Evolutionary conservation across 2,329 filamentous ascomycete species (phyloP).

Genomic region (Stromatinia cepivora): DNA sequence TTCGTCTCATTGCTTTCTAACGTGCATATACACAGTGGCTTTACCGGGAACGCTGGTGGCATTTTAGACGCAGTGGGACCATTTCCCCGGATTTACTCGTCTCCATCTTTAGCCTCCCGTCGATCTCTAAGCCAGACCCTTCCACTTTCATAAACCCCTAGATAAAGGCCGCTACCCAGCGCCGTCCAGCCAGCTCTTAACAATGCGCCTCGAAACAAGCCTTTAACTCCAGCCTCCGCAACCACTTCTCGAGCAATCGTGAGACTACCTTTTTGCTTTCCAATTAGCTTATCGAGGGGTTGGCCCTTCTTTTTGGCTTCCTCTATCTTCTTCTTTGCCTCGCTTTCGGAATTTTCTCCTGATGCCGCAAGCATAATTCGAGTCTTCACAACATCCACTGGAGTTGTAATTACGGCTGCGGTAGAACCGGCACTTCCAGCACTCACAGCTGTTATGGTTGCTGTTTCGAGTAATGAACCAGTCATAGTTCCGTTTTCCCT

Average conservation of each 20-base stretch:
- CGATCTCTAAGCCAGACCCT: conserved; percentile 57
- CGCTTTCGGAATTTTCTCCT: conserved; percentile 37
- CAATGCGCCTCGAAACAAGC: conserved; percentile 74
- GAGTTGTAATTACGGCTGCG: conserved; percentile 80
- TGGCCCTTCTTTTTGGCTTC: conserved; percentile 36
- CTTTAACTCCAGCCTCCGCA: conserved; percentile 65
- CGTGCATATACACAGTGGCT: background rate
- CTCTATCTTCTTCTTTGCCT: conserved; percentile 34
- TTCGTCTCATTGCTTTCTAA: background rate
- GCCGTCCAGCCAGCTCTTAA: conserved; percentile 80
- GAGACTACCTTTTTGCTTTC: conserved; percentile 49
- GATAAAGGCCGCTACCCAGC: conserved; percentile 77
- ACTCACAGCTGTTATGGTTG: conserved; percentile 68
- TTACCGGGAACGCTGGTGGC: background rate
- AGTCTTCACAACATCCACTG: conserved; percentile 87
- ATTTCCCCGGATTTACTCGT: background rate
- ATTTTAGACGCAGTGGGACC: background rate
- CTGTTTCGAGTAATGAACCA: conserved; percentile 60
- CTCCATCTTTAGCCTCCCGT: conserved; percentile 22
- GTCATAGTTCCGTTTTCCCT: conserved; percentile 38
- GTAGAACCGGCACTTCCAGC: conserved; percentile 73
- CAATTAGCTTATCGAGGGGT: conserved; percentile 34
- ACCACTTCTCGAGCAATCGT: conserved; percentile 66
- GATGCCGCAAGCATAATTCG: conserved; percentile 74
- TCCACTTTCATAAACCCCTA: conserved; percentile 82